Conservation (phyloP, 345 rosid species). For the Melaleuca alternifolia region DNA sequence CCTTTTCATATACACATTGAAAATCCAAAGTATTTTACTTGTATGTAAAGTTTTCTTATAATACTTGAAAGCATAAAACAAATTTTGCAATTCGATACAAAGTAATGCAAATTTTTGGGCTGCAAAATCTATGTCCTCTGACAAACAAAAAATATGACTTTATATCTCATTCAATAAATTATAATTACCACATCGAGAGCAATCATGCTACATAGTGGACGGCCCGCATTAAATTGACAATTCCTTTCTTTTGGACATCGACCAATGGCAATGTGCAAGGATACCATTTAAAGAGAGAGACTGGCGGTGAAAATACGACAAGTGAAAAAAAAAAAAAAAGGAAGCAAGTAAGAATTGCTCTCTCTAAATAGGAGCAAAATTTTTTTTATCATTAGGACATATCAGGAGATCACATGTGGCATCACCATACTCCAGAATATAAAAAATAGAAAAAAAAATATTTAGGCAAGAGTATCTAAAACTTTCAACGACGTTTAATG, state of each 20-base stretch:
- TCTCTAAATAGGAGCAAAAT: background rate
- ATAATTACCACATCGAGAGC: background rate
- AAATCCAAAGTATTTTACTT: background rate
- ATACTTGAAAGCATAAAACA: background rate
- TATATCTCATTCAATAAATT: background rate
- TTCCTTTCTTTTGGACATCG: background rate
- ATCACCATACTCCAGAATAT: background rate
- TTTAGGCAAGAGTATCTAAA: background rate
- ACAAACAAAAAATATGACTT: background rate
- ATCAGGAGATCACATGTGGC: background rate
- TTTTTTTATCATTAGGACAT: background rate
- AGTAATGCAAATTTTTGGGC: background rate
- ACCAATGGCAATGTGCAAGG: background rate
- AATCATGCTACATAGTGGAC: background rate
- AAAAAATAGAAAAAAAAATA: background rate
- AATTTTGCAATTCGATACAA: background rate
- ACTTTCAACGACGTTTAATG: background rate
- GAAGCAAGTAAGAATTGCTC: background rate
- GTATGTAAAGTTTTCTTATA: background rate
- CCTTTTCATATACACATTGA: background rate
- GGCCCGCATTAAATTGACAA: background rate
- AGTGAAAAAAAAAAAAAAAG: background rate
- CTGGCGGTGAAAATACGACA: background rate
- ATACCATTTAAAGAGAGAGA: background rate
- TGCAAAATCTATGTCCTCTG: background rate